Conservation (phyloP, 768 basidiomycete genomes). For the Wakefieldia striispora region DNA sequence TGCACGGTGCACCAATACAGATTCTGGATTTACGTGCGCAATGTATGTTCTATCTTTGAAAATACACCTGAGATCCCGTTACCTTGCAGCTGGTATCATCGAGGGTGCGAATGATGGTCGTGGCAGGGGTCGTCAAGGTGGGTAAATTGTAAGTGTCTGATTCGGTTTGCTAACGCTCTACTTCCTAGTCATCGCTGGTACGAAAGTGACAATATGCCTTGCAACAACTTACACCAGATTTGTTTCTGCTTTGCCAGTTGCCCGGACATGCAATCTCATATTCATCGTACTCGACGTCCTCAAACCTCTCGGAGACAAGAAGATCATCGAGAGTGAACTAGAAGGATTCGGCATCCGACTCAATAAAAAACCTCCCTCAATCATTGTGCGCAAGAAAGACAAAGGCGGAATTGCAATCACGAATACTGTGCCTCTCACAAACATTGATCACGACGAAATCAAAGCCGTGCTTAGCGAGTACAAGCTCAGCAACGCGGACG, state of each 20-base stretch:
- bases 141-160: slow-evolving; percentile 29
- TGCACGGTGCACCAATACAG: slow-evolving; percentile 95
- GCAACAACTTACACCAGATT: background rate
- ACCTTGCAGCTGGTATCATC: slow-evolving; percentile 81
- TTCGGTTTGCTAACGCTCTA: slow-evolving; percentile 14
- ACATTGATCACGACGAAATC: slow-evolving; percentile 95
- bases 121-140: slow-evolving; percentile 92
- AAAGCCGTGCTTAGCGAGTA: slow-evolving; percentile 95
- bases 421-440: slow-evolving; percentile 94
- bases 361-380: slow-evolving; percentile 91
- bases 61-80: slow-evolving; percentile 11
- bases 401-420: slow-evolving; percentile 92
- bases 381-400: slow-evolving; percentile 82
- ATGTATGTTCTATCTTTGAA: background rate
- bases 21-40: slow-evolving; percentile 85
- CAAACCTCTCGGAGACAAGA: slow-evolving; percentile 96
- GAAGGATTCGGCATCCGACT: slow-evolving; percentile 98
- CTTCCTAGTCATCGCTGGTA: slow-evolving; percentile 71
- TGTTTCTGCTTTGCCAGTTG: slow-evolving; percentile 52
- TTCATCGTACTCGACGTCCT: slow-evolving; percentile 98
- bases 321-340: slow-evolving; percentile 84
- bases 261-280: slow-evolving; percentile 96
- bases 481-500: slow-evolving; percentile 81
- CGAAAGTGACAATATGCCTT: slow-evolving; percentile 22
- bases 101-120: slow-evolving; percentile 96